A percentile compares a stretch with the other conserved stretches of the same genome.
Conservation (phyloP, 495 filamentous ascomycete genomes). For the Chaetomium tenue region DNA sequence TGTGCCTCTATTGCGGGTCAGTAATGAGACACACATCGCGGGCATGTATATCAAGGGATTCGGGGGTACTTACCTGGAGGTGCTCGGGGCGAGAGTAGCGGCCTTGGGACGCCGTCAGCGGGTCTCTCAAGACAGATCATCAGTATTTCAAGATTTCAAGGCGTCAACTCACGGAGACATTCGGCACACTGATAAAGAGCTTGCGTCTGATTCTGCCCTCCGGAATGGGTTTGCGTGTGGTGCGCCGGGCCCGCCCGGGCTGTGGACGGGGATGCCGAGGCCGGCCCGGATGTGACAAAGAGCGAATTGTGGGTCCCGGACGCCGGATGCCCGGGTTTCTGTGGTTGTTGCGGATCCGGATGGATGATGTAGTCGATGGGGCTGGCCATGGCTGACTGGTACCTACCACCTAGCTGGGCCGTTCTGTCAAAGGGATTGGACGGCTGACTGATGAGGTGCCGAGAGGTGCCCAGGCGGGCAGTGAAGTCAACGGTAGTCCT, state of each 20-base stretch:
- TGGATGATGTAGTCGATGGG: constrained; percentile 33
- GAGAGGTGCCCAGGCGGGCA: not conserved
- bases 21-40: not conserved
- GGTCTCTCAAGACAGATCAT: not conserved
- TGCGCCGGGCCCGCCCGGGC: not conserved
- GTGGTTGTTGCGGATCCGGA: constrained; percentile 14
- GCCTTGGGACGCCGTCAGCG: constrained; percentile 19
- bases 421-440: not conserved
- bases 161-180: constrained; percentile 38
- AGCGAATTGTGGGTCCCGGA: constrained; percentile 1
- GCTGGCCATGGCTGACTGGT: constrained; percentile 27
- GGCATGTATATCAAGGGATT: too few species aligned
- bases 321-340: not conserved
- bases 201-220: constrained; percentile 31
- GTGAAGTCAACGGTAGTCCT: too few species aligned
- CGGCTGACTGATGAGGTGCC: not conserved
- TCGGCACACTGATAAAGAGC: constrained; percentile 55
- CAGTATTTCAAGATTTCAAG: not conserved
- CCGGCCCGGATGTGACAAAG: constrained; percentile 1
- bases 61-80: constrained; percentile 38
- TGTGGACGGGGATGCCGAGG: not conserved
- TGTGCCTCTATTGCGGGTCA: constrained; percentile 44
- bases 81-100: constrained; percentile 57
- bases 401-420: not conserved
- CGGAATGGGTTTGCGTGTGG: not conserved